Base-by-base conservation (phyloP, 208 protist genomes). In the Trypanosoma melophagium region DNA sequence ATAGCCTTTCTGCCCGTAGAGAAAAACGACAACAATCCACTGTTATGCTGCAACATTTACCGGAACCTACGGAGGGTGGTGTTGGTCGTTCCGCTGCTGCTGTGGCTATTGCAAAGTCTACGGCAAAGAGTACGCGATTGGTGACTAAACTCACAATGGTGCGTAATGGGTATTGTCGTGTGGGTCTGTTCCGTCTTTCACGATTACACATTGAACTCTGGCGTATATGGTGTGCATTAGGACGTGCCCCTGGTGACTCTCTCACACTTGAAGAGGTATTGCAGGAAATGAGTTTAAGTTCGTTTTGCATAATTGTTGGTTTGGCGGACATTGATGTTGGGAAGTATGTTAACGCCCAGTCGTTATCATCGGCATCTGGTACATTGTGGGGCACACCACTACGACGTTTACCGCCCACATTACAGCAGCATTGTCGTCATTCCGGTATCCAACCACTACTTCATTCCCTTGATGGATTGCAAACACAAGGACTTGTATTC, bases 131-230 rank as follows among this genome's bases (percentile, higher is more conserved):
- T 22, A 58, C 31, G 19, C 59, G 66, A 45, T 54, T 68, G 21
- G 79, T 80, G 17, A 67, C 77, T 40, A 73, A 75, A 22, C 40
- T 93, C 10, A 81, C 91, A 61, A 58, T 77, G 38, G 62, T 88
- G 38, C 85, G 87, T 52, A 96, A 96, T 69, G 90, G 90, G 25
- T 92, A 88, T 79, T 67, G 71, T n/a, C 63, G 77, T 38, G 54
- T 66, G 25, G 47, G 58, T 21, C 21, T 80, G 9, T 65, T 74
- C 41, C 90, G 90, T 38, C 67, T 75, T 7, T 83, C 77, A 8
- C 83, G 90, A 12, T 74, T 94, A 53, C 90, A 96, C 51, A 24
- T 93, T 28, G 87, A 96, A 76, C 66, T 96, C 22, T 96, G 90
- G 83, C 52, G 65, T 28, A 76, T 92, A 64, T 88, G 83, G 77